These are phyloP conservation scores for Tricholoma bakamatsutake DNA, from an alignment of 768 basidiomycete species.

Conservation along the genomic window DNA sequence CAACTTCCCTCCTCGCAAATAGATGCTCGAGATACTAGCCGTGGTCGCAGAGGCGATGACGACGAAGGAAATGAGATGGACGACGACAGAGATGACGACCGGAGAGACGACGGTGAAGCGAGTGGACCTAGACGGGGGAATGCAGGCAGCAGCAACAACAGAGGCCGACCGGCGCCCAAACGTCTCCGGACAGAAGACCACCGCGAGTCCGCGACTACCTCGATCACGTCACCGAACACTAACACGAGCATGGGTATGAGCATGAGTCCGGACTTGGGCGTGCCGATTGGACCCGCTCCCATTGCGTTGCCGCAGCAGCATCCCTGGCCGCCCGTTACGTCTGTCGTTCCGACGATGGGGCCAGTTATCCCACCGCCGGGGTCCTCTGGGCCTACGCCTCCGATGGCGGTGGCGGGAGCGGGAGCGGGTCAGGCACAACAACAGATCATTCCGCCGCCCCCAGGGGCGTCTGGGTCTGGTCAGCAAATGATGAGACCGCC, in stretches of 20 bases:
- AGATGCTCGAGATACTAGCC: constrained; percentile 3
- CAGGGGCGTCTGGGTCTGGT: not conserved
- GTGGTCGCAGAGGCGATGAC: constrained; percentile 10
- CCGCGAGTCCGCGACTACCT: constrained; percentile 3
- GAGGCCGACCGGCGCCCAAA: constrained; percentile 26
- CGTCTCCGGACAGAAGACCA: constrained; percentile 31
- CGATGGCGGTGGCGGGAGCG: not conserved
- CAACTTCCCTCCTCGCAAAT: constrained; percentile 21
- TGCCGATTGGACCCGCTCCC: constrained; percentile 11
- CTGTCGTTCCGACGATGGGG: constrained; percentile 27
- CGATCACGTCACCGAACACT: not conserved
- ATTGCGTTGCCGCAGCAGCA: constrained; percentile 24
- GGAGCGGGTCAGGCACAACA: not conserved
- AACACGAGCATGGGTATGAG: constrained; percentile 3
- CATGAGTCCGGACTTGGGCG: constrained; percentile 9
- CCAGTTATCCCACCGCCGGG: constrained; percentile 31
- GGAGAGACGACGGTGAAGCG: constrained; percentile 3
- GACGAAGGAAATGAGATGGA: constrained; percentile 17
- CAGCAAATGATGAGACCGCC: not conserved
- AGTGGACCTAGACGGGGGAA: not conserved
- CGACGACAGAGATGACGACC: constrained; percentile 22
- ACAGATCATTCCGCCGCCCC: not conserved
- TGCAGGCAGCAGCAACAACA: not conserved
- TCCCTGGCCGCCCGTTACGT: constrained; percentile 25
- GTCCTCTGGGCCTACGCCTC: constrained; percentile 13